A percentile compares a stretch with the other conserved stretches of the same genome.
phyloP scores from a whole-genome alignment of 2,329 filamentous ascomycete genomes.

The Furcasterigmium sp. region DNA sequence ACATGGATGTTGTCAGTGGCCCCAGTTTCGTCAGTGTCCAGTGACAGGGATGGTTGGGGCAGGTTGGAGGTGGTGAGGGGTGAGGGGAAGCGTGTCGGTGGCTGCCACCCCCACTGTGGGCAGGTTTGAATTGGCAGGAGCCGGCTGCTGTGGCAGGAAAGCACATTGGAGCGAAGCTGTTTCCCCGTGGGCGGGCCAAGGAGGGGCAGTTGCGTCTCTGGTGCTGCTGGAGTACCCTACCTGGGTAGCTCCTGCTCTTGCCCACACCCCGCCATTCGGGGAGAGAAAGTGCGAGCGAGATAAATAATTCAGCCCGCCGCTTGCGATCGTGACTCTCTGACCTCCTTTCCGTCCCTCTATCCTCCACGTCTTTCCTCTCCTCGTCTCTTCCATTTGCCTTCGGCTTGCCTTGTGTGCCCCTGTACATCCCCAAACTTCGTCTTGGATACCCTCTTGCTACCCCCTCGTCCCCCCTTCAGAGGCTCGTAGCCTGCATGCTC shows the following conservation, averaged over 20 bases:
- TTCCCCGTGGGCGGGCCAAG: slow-evolving; percentile 2
- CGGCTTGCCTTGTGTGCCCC: too few relatives aligned
- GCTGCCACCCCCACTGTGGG: not conserved
- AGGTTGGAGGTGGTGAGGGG: not conserved
- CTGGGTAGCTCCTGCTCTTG: not conserved
- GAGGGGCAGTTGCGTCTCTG: not conserved
- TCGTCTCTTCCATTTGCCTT: not conserved
- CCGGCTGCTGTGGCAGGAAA: not conserved
- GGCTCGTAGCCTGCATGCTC: slow-evolving; percentile 13
- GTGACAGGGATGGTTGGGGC: not conserved
- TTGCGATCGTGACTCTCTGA: slow-evolving; percentile 2
- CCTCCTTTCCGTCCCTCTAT: slow-evolving; percentile 1
- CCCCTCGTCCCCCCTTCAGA: too few relatives aligned
- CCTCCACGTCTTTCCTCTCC: slow-evolving; percentile 4
- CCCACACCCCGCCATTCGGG: not conserved
- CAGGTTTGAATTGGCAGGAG: not conserved
- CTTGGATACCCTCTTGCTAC: slow-evolving; percentile 4
- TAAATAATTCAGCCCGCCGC: slow-evolving; percentile 3
- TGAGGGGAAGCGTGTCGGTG: not conserved
- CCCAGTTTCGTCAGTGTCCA: too few relatives aligned
- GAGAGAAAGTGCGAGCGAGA: not conserved
- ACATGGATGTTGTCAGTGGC: too few relatives aligned
- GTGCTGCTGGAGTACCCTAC: not conserved
- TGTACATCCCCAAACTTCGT: slow-evolving; percentile 4
- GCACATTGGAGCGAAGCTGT: slow-evolving; percentile 6